Evolutionary conservation across 371 early-diverging fungal species (phyloP), one percentile per base, ranked within the genome.

Genomic region (Rhizopus microsporus): DNA sequence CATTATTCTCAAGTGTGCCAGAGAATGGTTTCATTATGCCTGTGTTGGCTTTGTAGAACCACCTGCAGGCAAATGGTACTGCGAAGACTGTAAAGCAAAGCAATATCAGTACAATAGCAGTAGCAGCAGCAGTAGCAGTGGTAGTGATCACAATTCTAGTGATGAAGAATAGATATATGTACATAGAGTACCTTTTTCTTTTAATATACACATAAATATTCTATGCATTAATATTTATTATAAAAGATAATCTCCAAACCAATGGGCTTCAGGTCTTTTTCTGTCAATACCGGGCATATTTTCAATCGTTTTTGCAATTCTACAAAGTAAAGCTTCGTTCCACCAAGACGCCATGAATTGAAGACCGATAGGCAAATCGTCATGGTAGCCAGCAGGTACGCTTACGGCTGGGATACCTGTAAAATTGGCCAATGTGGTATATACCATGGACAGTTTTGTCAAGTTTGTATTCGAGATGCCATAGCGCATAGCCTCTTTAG

Each of bases 21-120:
- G 84, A 52, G 91, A 93, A 62, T 96, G 97, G 97, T 95, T 93
- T 73, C 97, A 96, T 72, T 89, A 89, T 68, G 78, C 78, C 6
- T 96, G 97, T 69, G 92, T 93, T 6, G 93, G 89, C 7, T 79
- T 94, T 34, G 78, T 82, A 15, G 82, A 77, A 33, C 86, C 87
- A 8, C 92, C 92, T 31, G 88, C 87, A 60, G 93, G 92, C n/a
- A 86, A 88, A 62, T 95, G 97, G 97, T 91, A 83, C 53, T 96
- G 95, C 65, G 78, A 59, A 7, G 65, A 60, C 1, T 65, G 65
- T 38, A 54, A 29, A 23, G 43, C 31, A 23, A 50, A 50, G 9
- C 49, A 54, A 33, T 48, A 53, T n/a, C 42, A 31, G 1, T 57
- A 62, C 23, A 53, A 48, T 7, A 49, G 44, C 37, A 44, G 16